Evolutionary conservation across 2,329 filamentous ascomycete species (phyloP).

Genomic region (Aureobasidium lini): DNA sequence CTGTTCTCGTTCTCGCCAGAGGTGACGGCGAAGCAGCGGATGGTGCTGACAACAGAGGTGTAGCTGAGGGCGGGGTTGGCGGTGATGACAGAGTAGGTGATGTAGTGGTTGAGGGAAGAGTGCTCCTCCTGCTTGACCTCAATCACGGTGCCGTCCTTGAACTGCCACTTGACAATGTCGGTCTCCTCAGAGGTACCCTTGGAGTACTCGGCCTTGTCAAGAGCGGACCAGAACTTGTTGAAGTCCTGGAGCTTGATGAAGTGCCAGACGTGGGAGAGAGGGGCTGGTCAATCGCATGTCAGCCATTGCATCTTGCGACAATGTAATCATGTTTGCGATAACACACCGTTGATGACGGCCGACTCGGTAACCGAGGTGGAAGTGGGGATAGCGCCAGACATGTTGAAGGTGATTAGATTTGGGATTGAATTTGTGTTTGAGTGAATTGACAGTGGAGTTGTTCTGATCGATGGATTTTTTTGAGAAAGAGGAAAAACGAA

Average conservation of each 20-base stretch:
- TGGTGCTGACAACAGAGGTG: slow-evolving; percentile 58
- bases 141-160: slow-evolving; percentile 60
- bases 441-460: background rate
- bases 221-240: slow-evolving; percentile 57
- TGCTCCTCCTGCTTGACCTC: slow-evolving; percentile 73
- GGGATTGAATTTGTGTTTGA: background rate
- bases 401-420: slow-evolving; percentile 11
- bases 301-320: background rate
- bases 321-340: too few relatives aligned
- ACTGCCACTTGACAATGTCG: slow-evolving; percentile 62
- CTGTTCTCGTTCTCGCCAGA: slow-evolving; percentile 55
- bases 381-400: slow-evolving; percentile 47
- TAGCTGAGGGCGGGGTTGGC: slow-evolving; percentile 58
- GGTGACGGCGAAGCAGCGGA: slow-evolving; percentile 59
- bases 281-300: slow-evolving; percentile 32
- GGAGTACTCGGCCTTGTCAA: slow-evolving; percentile 55
- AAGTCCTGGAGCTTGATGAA: slow-evolving; percentile 67
- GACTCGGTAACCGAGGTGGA: slow-evolving; percentile 60
- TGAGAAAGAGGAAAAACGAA: slow-evolving; percentile 1
- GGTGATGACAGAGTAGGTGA: slow-evolving; percentile 66
- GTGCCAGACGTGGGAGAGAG: slow-evolving; percentile 63
- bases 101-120: slow-evolving; percentile 65
- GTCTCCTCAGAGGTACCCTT: slow-evolving; percentile 56
- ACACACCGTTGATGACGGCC: slow-evolving; percentile 51
- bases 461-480: background rate